Conservation (phyloP, 2,329 filamentous ascomycete genomes). For the Myriosclerotinia duriaeana region DNA sequence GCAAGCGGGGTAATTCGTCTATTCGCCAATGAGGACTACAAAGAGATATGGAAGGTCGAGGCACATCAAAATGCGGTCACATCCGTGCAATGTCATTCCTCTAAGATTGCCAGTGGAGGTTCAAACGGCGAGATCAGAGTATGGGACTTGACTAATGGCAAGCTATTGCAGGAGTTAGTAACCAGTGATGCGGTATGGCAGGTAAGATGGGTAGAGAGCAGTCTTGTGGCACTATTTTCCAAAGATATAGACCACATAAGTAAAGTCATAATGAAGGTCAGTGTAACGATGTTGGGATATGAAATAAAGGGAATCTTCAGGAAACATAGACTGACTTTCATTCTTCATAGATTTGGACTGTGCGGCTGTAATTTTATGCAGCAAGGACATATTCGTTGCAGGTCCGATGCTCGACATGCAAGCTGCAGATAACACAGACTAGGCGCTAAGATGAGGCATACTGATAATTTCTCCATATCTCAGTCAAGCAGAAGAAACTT, state of each 20-base stretch:
- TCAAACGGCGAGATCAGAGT: background rate
- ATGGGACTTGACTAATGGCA: background rate
- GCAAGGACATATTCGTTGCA: background rate
- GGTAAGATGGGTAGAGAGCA: background rate
- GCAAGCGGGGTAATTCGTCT: background rate
- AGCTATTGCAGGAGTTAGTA: background rate
- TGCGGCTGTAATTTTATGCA: background rate
- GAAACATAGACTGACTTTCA: background rate
- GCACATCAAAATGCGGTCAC: background rate
- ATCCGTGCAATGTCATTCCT: background rate
- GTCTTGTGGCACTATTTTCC: background rate
- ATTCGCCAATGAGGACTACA: background rate
- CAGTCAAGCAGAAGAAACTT: conserved; percentile 44
- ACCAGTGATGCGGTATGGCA: background rate
- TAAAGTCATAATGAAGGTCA: background rate
- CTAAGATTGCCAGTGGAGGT: background rate
- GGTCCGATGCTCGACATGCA: background rate
- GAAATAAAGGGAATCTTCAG: background rate
- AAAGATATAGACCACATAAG: background rate
- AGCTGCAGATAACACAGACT: background rate
- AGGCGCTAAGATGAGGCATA: conserved; percentile 2
- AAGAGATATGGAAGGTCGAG: background rate
- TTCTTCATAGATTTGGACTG: background rate
- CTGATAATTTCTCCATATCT: background rate
- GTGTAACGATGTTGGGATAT: background rate